Base-by-base conservation (phyloP, 257 asterid species). In the Rehmannia glutinosa region DNA sequence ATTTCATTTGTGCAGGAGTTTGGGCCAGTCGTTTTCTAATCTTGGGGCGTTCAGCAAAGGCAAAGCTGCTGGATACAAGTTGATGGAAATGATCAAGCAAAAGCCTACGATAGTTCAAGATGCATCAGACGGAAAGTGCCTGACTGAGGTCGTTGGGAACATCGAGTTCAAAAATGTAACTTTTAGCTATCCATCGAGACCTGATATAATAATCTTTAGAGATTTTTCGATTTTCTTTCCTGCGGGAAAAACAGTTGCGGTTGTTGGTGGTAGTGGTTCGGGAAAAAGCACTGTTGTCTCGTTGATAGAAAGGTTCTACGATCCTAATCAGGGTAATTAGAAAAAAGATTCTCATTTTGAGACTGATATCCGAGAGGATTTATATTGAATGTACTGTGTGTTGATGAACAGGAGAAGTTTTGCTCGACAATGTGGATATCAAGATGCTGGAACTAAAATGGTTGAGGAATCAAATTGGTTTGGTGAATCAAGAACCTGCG, bases 401-500 rank as follows among this genome's bases (percentile, higher is more conserved):
- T n/a, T n/a, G n/a, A n/a, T 73, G 58, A n/a, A 30, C 84, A 94
- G 99, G 99, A 10, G 92, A 91, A 64, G 81, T 94, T 64, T 81
- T 94, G 79, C 83, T 94, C 1, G 99, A 94, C 76, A 73, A 86
- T 32, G 93, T 85, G 49, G 90, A 94, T 64, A 89, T 91, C 57
- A 94, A 87, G 81, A 87, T 95, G 0, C 77, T 94, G 69, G 96
- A 91, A 69, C 81, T 94, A 69, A 78, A 87, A 63, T 91, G 99
- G 99, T 54, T 94, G 74, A 77, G 99, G 24, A 90, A 87, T 79
- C 98, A 94, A 69, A 91, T 94, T 3, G 99, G 99, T 52, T 80
- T 94, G 73, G 99, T 94, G 77, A 94, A 94, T 75, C 99, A 94
- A 88, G 99, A 94, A 77, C 99, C 99, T 0, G 97, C 99, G 0